Conservation (phyloP, 208 protist genomes). For the Blechomonas ayalai region DNA sequence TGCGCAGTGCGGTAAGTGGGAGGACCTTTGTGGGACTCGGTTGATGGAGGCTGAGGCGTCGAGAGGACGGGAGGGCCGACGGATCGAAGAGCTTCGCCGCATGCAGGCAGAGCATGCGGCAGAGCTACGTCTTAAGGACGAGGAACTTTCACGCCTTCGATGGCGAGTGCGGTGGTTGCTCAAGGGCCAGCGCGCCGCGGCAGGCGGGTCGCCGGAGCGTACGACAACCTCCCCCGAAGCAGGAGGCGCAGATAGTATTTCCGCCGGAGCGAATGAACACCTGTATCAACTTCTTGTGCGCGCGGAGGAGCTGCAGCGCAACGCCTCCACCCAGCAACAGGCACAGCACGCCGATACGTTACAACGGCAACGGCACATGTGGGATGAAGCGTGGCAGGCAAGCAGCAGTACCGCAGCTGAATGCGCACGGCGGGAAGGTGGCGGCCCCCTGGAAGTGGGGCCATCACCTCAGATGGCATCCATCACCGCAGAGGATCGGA, state of each 20-base stretch:
- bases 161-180: constrained; percentile 48
- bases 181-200: constrained; percentile 2
- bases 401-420: no score
- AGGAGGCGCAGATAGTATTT: not conserved
- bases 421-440: no score
- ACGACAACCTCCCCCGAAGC: no score
- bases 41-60: constrained; percentile 65
- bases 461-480: not conserved
- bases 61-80: constrained; percentile 54
- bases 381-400: not conserved
- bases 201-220: no score
- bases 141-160: constrained; percentile 60
- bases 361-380: not conserved
- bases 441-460: not conserved
- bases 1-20: constrained; percentile 51
- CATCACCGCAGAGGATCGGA: not conserved
- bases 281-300: constrained; percentile 37
- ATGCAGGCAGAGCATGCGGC: constrained; percentile 66
- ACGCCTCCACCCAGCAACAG: constrained; percentile 27
- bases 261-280: constrained; percentile 7
- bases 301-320: constrained; percentile 43
- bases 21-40: constrained; percentile 65
- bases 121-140: constrained; percentile 74
- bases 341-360: not conserved
- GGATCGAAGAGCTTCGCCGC: constrained; percentile 56